These are phyloP conservation scores for Hsuehochloa calcarea DNA, from an alignment of 176 grass and related monocot species.

Conservation along the genomic window DNA sequence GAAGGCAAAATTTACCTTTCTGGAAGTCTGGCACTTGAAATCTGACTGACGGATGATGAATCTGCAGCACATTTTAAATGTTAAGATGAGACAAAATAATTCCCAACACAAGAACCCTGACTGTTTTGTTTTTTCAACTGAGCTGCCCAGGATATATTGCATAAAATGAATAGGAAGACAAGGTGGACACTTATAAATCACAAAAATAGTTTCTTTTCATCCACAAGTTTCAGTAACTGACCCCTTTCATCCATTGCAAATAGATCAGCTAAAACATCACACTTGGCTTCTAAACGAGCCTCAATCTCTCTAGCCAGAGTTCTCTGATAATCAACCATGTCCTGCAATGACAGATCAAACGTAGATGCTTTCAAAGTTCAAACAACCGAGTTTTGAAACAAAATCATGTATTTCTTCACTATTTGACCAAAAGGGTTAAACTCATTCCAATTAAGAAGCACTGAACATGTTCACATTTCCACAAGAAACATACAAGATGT, in stretches of 20 bases:
- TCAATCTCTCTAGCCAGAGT: slow-evolving; percentile 83
- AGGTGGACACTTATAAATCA: neutral
- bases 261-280: slow-evolving; percentile 80
- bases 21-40: slow-evolving; percentile 83
- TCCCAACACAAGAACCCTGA: neutral
- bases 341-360: slow-evolving; percentile 47
- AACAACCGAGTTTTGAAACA: neutral
- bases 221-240: slow-evolving; percentile 39
- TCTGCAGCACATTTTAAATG: slow-evolving; percentile 56
- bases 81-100: slow-evolving; percentile 27
- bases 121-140: neutral
- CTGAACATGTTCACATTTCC: neutral
- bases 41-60: slow-evolving; percentile 70
- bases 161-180: neutral
- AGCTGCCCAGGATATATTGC: neutral
- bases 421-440: neutral
- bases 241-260: slow-evolving; percentile 85
- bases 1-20: slow-evolving; percentile 63
- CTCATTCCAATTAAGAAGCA: neutral
- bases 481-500: neutral
- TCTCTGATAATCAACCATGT: slow-evolving; percentile 81
- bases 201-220: neutral
- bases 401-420: neutral
- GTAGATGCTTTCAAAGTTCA: slow-evolving; percentile 7
- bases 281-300: slow-evolving; percentile 85